These are phyloP conservation scores for Jaltomata sinuosa DNA, from an alignment of 257 asterid species.

Conservation along the genomic window DNA sequence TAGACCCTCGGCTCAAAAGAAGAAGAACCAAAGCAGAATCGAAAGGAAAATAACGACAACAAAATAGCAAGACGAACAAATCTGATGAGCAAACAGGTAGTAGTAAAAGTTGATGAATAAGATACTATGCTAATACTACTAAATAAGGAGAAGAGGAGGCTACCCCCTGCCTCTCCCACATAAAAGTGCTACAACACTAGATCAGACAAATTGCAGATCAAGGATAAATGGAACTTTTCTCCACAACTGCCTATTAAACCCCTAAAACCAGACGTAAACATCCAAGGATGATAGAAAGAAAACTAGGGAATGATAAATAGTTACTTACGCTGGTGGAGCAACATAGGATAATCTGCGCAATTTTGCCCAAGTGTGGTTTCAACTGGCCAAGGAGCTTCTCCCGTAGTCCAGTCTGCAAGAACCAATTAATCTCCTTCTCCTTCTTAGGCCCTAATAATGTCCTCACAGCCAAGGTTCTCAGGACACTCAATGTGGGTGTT, in stretches of 20 bases:
- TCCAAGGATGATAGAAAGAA: background rate
- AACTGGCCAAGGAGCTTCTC: slow-evolving; percentile 70
- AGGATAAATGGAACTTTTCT: background rate
- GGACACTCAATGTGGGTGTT: slow-evolving; percentile 58
- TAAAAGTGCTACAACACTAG: background rate
- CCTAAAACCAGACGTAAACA: background rate
- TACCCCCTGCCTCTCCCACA: background rate
- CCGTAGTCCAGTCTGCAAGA: slow-evolving; percentile 53
- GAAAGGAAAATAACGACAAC: background rate
- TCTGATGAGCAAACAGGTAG: background rate
- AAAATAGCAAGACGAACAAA: background rate
- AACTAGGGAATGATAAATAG: background rate
- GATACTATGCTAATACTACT: background rate
- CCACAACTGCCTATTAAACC: background rate
- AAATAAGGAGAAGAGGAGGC: background rate
- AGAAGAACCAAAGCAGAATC: background rate
- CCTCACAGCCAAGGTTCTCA: slow-evolving; percentile 62
- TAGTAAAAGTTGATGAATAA: background rate
- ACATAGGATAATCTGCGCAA: slow-evolving; percentile 43
- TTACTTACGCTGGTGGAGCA: slow-evolving; percentile 71
- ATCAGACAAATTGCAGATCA: background rate
- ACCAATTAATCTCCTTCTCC: slow-evolving; percentile 78
- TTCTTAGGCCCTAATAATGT: slow-evolving; percentile 66
- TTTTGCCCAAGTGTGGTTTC: slow-evolving; percentile 43
- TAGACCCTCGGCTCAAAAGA: background rate